Conservation (phyloP, 108 stramenopile species). For the Epipyxis sp. region DNA sequence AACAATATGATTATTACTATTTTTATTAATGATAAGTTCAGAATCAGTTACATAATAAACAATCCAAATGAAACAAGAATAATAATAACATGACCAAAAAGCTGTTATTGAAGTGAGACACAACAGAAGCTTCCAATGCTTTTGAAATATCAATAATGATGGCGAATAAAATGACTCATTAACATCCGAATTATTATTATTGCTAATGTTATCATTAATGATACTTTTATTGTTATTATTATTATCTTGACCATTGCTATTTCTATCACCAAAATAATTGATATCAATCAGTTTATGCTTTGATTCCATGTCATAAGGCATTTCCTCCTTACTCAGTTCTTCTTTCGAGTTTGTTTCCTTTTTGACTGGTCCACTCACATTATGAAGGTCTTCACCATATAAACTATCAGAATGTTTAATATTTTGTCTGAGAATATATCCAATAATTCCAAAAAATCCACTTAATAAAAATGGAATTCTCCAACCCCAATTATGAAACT, state of each 20-base stretch:
- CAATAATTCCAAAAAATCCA: not conserved
- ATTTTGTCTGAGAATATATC: too few species aligned
- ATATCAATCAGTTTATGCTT: too few species aligned
- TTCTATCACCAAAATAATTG: too few species aligned
- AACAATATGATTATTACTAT: not conserved
- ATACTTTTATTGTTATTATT: too few species aligned
- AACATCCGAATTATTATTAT: not conserved
- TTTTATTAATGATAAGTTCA: too few species aligned
- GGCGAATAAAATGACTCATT: not conserved
- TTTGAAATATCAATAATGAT: not conserved
- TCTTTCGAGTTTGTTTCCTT: too few species aligned
- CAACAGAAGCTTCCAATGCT: not conserved
- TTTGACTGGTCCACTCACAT: too few species aligned
- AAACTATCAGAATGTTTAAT: too few species aligned
- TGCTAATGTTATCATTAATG: too few species aligned
- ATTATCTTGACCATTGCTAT: too few species aligned
- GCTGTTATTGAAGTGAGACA: not conserved
- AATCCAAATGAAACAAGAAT: constrained; percentile 11
- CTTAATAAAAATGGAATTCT: constrained; percentile 9
- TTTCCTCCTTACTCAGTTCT: not conserved
- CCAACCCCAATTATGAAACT: constrained; percentile 21
- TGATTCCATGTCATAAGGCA: too few species aligned
- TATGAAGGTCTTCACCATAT: too few species aligned
- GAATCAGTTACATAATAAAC: not conserved
- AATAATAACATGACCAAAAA: constrained; percentile 1